Percentiles rank a stretch among this genome's conserved stretches.
Evolutionary conservation across 805 yeast species (phyloP).

Genomic region (Hanseniaspora pseudoguilliermondii): DNA sequence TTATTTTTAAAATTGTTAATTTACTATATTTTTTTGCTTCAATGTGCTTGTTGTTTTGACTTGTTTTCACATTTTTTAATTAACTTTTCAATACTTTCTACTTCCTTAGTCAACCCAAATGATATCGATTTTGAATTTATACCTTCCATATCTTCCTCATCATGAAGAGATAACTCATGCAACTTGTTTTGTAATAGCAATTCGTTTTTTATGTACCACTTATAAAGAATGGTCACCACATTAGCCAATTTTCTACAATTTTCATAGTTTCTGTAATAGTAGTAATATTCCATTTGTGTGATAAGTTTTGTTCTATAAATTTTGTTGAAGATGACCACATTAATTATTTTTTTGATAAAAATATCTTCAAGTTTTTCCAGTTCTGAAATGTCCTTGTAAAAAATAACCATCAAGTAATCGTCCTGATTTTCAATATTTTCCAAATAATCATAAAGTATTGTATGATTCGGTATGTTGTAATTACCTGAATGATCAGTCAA

Average conservation of each 20-base stretch:
- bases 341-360: not conserved
- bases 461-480: constrained; percentile 9
- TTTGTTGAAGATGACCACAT: constrained; percentile 1
- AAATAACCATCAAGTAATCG: not conserved
- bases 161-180: not conserved
- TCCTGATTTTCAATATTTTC: not conserved
- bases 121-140: not conserved
- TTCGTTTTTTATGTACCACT: not conserved
- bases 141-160: not conserved
- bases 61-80: not conserved
- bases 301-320: constrained; percentile 7
- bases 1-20: not conserved
- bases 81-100: not conserved
- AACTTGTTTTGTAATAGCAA: not conserved
- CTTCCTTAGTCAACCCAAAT: not conserved
- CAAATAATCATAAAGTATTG: not conserved
- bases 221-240: not conserved
- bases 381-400: not conserved
- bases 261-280: constrained; percentile 2
- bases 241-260: not conserved
- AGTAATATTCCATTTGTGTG: constrained; percentile 12
- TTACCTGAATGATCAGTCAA: not conserved
- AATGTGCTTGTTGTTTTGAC: not conserved
- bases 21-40: not conserved
- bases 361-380: not conserved